Evolutionary conservation across 2,329 filamentous ascomycete genomes (phyloP).

Genomic region (Penicillium sp.): DNA sequence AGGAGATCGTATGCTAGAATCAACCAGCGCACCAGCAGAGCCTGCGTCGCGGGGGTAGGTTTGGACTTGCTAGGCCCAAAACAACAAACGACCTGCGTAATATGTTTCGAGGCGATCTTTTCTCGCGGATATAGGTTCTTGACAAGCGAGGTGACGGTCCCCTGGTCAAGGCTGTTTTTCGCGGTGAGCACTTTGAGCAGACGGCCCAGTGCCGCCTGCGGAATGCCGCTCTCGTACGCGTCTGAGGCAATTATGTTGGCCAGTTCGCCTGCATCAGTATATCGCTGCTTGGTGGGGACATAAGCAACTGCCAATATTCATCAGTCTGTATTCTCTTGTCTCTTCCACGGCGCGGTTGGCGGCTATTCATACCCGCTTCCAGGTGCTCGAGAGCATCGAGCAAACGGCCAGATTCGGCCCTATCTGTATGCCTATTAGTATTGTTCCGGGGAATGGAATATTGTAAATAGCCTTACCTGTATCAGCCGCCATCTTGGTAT

Average conservation of each 20-base stretch:
- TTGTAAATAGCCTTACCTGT: constrained; percentile 9
- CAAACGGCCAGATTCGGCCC: constrained; percentile 27
- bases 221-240: constrained; percentile 71
- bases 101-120: constrained; percentile 62
- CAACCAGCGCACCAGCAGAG: constrained; percentile 75
- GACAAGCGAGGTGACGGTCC: constrained; percentile 69
- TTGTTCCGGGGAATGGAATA: no score
- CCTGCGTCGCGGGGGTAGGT: constrained; percentile 72
- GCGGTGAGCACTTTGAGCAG: constrained; percentile 70
- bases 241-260: constrained; percentile 66
- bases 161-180: constrained; percentile 75
- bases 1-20: constrained; percentile 75
- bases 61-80: constrained; percentile 80
- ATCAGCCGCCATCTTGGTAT: constrained; percentile 2
- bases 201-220: constrained; percentile 61
- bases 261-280: constrained; percentile 63
- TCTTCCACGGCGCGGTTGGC: neutral
- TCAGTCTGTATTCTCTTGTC: neutral
- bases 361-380: constrained; percentile 37
- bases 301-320: constrained; percentile 35
- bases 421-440: constrained; percentile 12
- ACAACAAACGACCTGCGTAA: constrained; percentile 70
- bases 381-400: constrained; percentile 41
- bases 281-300: constrained; percentile 67
- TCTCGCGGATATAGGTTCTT: constrained; percentile 77